Percentiles rank a stretch among this genome's conserved stretches.
Conservation (phyloP, 345 rosid genomes). For the Moricandia moricandioides region DNA sequence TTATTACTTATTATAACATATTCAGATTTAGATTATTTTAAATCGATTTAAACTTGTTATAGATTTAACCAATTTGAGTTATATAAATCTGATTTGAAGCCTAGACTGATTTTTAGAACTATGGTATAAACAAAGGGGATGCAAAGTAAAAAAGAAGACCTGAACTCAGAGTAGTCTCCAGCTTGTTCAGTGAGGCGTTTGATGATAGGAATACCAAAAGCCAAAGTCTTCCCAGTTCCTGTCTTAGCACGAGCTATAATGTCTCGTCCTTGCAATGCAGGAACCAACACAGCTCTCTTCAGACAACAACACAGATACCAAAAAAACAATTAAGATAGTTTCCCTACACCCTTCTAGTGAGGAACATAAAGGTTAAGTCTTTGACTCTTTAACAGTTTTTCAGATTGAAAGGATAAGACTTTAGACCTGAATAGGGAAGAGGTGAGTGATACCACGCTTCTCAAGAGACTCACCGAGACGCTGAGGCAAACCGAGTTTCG, state of each 20-base stretch:
- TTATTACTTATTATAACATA: too few species aligned
- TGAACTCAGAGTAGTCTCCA: conserved; percentile 41
- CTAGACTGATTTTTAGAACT: too few species aligned
- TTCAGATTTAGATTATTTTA: too few species aligned
- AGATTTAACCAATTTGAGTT: too few species aligned
- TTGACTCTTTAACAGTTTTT: not conserved
- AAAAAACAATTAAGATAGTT: too few species aligned
- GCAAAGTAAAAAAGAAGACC: conserved; percentile 42
- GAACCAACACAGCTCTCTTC: conserved; percentile 84
- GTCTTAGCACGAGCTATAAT: conserved; percentile 97
- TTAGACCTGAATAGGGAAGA: conserved; percentile 91
- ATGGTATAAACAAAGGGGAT: not conserved
- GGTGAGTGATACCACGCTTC: conserved; percentile 84
- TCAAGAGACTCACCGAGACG: conserved; percentile 68
- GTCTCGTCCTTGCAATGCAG: conserved; percentile 85
- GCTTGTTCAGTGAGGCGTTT: conserved; percentile 70
- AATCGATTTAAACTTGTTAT: too few species aligned
- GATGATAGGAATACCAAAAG: conserved; percentile 90
- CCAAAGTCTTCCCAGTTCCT: conserved; percentile 97
- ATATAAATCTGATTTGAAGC: too few species aligned
- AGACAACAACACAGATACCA: conserved; percentile 1
- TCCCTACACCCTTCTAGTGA: too few species aligned
- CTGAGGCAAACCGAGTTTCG: conserved; percentile 70
- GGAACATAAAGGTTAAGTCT: not conserved
- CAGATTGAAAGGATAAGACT: not conserved